Evolutionary conservation across 805 yeast species (phyloP).

Genomic region (Hanseniaspora meyeri): DNA sequence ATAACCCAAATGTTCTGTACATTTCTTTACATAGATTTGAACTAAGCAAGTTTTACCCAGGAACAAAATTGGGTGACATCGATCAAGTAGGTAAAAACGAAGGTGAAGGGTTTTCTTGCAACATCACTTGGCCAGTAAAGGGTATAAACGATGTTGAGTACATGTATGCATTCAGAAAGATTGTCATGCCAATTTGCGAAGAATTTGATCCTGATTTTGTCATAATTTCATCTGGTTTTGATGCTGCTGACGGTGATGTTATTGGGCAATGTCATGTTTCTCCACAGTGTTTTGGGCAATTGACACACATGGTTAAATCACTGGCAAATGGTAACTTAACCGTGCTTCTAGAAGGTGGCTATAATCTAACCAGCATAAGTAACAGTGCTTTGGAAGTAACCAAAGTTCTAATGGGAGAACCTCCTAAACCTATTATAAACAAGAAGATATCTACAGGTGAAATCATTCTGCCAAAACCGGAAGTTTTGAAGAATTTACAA

Average conservation of each 20-base stretch:
- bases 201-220: slow-evolving; percentile 91
- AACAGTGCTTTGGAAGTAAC: slow-evolving; percentile 85
- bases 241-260: slow-evolving; percentile 96
- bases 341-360: slow-evolving; percentile 92
- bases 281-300: slow-evolving; percentile 91
- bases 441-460: slow-evolving; percentile 20
- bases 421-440: slow-evolving; percentile 67
- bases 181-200: slow-evolving; percentile 74
- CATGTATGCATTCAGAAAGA: slow-evolving; percentile 74
- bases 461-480: slow-evolving; percentile 47
- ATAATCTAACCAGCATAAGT: slow-evolving; percentile 82
- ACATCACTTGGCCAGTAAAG: slow-evolving; percentile 84
- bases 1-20: slow-evolving; percentile 83
- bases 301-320: slow-evolving; percentile 83
- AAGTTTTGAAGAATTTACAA: slow-evolving; percentile 67
- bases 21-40: slow-evolving; percentile 89
- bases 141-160: slow-evolving; percentile 96
- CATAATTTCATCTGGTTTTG: slow-evolving; percentile 89
- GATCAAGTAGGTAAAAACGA: slow-evolving; percentile 72
- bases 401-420: slow-evolving; percentile 83
- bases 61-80: slow-evolving; percentile 72
- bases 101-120: slow-evolving; percentile 80
- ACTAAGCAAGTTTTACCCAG: slow-evolving; percentile 86
- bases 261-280: slow-evolving; percentile 94
- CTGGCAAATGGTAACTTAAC: slow-evolving; percentile 80